Evolutionary conservation across 768 basidiomycete species (phyloP).

Genomic region (Hygrophorus russula): DNA sequence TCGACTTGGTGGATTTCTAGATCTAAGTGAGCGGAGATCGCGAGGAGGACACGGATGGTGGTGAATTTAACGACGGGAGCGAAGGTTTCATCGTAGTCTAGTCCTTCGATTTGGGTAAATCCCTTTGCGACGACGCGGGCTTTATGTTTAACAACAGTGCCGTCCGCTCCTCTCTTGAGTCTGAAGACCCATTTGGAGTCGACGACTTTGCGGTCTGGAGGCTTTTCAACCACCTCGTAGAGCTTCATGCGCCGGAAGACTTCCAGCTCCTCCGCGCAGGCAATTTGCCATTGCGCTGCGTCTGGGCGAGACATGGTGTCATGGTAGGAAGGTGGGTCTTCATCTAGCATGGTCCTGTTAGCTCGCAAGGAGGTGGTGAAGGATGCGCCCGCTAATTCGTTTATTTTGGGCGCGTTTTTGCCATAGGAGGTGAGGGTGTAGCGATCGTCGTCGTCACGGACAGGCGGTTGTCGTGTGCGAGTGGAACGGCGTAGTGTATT

Average conservation of each 20-base stretch:
- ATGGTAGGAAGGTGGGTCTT: background rate
- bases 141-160: slow-evolving; percentile 19
- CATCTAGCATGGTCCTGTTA: background rate
- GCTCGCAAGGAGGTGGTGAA: background rate
- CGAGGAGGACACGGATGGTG: slow-evolving; percentile 15
- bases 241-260: slow-evolving; percentile 13
- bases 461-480: too few species aligned
- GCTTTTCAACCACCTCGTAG: slow-evolving; percentile 15
- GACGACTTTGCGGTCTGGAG: slow-evolving; percentile 16
- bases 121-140: slow-evolving; percentile 17
- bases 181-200: slow-evolving; percentile 22
- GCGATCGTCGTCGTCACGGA: too few species aligned
- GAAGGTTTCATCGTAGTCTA: slow-evolving; percentile 24
- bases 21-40: slow-evolving; percentile 15
- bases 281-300: slow-evolving; percentile 12
- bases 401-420: slow-evolving; percentile 4
- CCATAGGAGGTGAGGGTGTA: too few species aligned
- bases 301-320: slow-evolving; percentile 13
- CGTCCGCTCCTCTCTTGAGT: slow-evolving; percentile 22
- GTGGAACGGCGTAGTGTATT: too few species aligned
- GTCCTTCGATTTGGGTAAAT: slow-evolving; percentile 17
- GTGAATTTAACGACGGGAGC: slow-evolving; percentile 17
- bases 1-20: slow-evolving; percentile 1
- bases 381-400: background rate
- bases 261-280: slow-evolving; percentile 13